Conservation (phyloP, 2,329 filamentous ascomycete genomes). For the Fusarium sp. region DNA sequence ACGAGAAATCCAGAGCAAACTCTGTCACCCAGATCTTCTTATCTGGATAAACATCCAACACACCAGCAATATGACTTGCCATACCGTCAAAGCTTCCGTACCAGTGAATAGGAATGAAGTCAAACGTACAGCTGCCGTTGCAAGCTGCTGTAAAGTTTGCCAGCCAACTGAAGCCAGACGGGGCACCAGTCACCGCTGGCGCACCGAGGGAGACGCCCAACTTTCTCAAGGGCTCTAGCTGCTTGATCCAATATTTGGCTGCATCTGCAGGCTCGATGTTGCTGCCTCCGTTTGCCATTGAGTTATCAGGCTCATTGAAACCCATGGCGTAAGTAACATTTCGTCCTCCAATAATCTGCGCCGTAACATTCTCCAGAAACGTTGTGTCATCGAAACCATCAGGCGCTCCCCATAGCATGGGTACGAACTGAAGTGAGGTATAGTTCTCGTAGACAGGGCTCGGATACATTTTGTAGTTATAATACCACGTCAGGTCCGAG, state of each 20-base stretch:
- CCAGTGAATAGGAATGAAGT: neutral
- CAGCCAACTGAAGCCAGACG: neutral
- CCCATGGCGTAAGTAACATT: neutral
- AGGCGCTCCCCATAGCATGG: neutral
- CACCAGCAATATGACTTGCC: neutral
- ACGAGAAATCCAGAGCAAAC: neutral
- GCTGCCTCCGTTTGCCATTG: neutral
- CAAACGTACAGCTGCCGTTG: neutral
- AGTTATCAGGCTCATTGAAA: neutral
- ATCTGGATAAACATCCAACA: neutral
- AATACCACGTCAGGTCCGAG: neutral
- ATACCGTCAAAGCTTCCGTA: neutral
- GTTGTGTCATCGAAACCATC: neutral
- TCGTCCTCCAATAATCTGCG: neutral
- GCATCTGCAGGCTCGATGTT: neutral
- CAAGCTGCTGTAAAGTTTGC: neutral
- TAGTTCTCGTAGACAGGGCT: neutral
- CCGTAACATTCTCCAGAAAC: neutral
- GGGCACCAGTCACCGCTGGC: neutral
- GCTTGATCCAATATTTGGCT: neutral
- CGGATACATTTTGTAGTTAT: neutral
- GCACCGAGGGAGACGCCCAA: neutral
- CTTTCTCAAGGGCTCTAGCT: neutral
- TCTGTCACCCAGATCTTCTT: neutral
- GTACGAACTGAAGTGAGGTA: neutral